Evolutionary conservation across 164 flowering plant species (phyloP), one percentile per base, ranked within the genome.

Genomic region (Vitis riparia): DNA sequence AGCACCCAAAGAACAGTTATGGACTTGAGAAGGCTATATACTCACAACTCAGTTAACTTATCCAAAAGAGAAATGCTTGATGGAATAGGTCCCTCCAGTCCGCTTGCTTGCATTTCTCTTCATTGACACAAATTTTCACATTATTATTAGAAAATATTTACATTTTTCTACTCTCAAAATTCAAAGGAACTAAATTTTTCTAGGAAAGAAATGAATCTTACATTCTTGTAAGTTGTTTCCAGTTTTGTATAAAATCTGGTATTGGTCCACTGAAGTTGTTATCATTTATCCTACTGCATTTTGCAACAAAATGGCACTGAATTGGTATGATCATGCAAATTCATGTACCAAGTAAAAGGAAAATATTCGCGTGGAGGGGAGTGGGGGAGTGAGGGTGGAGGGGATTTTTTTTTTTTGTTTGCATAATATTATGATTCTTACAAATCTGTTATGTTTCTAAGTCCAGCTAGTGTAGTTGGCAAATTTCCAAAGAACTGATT

Each of bases 51-150:
- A 53, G 71, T 49, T 55, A 89, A 60, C 8, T 72, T 82, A 50
- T 69, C 71, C 83, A 91, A 71, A 56, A 69, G 47, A 49, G 88
- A 87, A 51, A 91, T 80, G 55, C 68, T 75, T 50, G 81, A 60
- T 19, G 97, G 97, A 75, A 89, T 87, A 2, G 92, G 94, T 2
- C 94, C 92, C 64, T 68, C 71, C 30, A 89, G 63, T 61, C 94
- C 94, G 77, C 87, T 89, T 27, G 84, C 91, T 48, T 59, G 70
- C 67, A 76, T 72, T 72, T 76, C 76, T 61, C 79, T 91, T 62
- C 61, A 70, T 19, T 55, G 2, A 64, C 55, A 14, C n/a, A 58
- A 55, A 7, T 44, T 55, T 55, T 37, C 27, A 29, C 61, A 52
- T 37, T 11, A 19, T 9, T 23, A 63, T 57, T 29, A 74, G 48